phyloP scores from a whole-genome alignment of 1,284 basidiomycete genomes.

The Papiliotrema terrestris region DNA sequence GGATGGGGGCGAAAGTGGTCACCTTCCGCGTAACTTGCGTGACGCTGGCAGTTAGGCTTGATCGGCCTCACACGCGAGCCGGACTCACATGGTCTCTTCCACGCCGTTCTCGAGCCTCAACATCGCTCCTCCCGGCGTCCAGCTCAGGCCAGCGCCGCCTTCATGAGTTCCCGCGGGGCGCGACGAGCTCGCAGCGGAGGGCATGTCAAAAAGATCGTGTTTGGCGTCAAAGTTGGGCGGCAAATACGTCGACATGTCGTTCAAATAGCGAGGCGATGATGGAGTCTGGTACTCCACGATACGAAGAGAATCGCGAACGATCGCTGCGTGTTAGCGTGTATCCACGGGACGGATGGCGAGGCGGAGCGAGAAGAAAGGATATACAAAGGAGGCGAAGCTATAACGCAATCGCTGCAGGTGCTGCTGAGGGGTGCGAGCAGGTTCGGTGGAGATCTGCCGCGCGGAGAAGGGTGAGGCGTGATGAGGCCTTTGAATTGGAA shows the following conservation, averaged over 20 bases:
- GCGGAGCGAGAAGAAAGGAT: not conserved
- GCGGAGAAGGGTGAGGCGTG: no score
- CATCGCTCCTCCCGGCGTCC: conserved; percentile 24
- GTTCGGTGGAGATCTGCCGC: no score
- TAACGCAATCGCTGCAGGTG: not conserved
- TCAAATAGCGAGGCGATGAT: no score
- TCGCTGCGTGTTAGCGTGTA: not conserved
- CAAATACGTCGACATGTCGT: not conserved
- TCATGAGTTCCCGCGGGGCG: no score
- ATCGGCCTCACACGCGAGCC: not conserved
- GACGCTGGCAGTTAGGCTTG: conserved; percentile 25
- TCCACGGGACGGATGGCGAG: not conserved
- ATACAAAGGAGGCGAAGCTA: not conserved
- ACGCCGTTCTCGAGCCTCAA: conserved; percentile 43
- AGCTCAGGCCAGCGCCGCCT: conserved; percentile 8
- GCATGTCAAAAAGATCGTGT: not conserved
- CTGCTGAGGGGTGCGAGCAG: no score
- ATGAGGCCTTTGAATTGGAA: no score
- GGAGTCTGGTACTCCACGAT: no score
- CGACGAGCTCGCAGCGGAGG: not conserved
- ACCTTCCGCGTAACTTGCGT: conserved; percentile 44
- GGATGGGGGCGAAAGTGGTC: conserved; percentile 43
- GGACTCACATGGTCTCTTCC: conserved; percentile 44
- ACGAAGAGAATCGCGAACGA: no score
- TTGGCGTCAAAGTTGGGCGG: not conserved